phyloP scores from a whole-genome alignment of 2,329 filamentous ascomycete species.

The Thermoascus crustaceus region DNA sequence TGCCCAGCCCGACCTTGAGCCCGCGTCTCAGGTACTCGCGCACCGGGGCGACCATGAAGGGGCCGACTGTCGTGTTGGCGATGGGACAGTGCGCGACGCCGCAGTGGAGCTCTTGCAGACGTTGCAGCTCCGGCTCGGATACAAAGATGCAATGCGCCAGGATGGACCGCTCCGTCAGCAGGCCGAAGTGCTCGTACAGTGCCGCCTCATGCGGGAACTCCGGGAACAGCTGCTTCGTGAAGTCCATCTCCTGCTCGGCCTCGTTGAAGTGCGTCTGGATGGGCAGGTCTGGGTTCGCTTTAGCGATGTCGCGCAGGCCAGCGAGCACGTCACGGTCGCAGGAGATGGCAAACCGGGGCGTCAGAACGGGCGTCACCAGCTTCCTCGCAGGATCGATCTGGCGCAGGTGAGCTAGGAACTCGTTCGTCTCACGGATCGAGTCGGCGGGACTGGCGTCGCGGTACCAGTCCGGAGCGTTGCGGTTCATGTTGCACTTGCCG shows the following conservation, averaged over 20 bases:
- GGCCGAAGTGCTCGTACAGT: conserved; percentile 48
- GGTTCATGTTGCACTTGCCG: conserved; percentile 32
- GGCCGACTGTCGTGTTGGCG: conserved; percentile 53
- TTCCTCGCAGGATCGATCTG: conserved; percentile 36
- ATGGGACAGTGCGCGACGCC: conserved; percentile 59
- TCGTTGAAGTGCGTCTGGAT: conserved; percentile 64
- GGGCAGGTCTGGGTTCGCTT: conserved; percentile 41
- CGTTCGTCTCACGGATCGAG: conserved; percentile 43
- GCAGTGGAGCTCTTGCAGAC: conserved; percentile 42
- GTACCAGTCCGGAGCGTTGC: conserved; percentile 44
- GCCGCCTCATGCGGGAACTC: conserved; percentile 50
- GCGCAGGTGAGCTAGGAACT: conserved; percentile 44
- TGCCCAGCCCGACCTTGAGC: conserved; percentile 60
- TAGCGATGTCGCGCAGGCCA: conserved; percentile 49
- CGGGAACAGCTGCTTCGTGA: conserved; percentile 50
- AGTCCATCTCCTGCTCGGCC: conserved; percentile 51
- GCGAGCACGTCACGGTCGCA: conserved; percentile 48
- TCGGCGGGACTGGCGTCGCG: conserved; percentile 40
- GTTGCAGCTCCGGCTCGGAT: conserved; percentile 46
- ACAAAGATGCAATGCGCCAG: conserved; percentile 61
- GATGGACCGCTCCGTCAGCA: conserved; percentile 50
- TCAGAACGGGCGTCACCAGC: conserved; percentile 46
- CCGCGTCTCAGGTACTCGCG: conserved; percentile 49
- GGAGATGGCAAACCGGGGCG: conserved; percentile 54
- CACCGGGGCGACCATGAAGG: conserved; percentile 52